Evolutionary conservation across 805 yeast genomes (phyloP).

Genomic region (Saccharomycopsis fibuligera): DNA sequence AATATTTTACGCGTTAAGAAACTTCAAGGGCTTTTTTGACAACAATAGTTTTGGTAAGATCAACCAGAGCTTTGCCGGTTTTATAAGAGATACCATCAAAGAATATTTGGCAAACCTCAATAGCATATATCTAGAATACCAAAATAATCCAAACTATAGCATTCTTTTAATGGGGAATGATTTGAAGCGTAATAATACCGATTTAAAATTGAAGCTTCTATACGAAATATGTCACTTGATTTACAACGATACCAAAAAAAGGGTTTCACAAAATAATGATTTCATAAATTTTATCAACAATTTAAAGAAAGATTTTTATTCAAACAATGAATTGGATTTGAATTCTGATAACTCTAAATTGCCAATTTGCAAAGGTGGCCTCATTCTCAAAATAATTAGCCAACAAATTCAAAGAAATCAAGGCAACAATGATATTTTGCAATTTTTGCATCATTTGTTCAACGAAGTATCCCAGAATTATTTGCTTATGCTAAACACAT

Average conservation of each 20-base stretch:
- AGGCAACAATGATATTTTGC: conserved; percentile 57
- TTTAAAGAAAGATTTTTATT: conserved; percentile 30
- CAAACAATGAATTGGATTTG: conserved; percentile 4
- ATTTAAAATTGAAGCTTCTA: conserved; percentile 43
- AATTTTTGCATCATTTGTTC: conserved; percentile 47
- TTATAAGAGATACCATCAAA: conserved; percentile 42
- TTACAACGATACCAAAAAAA: conserved; percentile 38
- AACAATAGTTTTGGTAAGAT: conserved; percentile 57
- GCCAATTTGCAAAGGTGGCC: conserved; percentile 70
- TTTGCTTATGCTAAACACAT: conserved; percentile 59
- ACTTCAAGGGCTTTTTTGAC: conserved; percentile 58
- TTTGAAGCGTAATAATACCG: conserved; percentile 20
- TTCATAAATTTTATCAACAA: conserved; percentile 39
- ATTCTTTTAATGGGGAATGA: conserved; percentile 15
- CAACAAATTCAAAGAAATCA: conserved; percentile 46
- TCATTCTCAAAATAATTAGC: conserved; percentile 59
- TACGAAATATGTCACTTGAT: conserved; percentile 51
- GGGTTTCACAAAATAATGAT: conserved; percentile 30
- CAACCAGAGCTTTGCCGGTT: conserved; percentile 64
- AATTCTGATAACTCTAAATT: conserved; percentile 26
- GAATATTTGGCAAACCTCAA: conserved; percentile 28
- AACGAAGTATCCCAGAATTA: conserved; percentile 59
- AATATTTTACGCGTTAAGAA: conserved; percentile 48
- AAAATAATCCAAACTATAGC: conserved; percentile 6
- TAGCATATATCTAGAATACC: conserved; percentile 21